Base-by-base conservation (phyloP, 495 filamentous ascomycete genomes). In the Trichoderma orchidacearum region DNA sequence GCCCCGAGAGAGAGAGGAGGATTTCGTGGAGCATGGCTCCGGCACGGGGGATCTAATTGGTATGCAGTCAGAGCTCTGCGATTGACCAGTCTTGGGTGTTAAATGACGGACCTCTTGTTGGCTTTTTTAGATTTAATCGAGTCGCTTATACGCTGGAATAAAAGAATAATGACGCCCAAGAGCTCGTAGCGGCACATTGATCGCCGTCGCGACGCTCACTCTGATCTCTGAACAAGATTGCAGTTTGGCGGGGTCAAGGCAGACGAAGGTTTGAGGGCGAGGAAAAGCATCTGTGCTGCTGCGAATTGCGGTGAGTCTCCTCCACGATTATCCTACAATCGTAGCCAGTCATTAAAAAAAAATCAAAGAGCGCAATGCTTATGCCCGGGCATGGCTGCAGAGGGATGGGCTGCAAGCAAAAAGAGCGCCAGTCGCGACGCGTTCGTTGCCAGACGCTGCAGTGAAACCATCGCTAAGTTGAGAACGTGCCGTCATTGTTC, bases 11-110 rank as follows among this genome's bases (percentile, higher is more conserved):
- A 65, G 88, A 88, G 66, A 98, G 85, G 62, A 98, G 80, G 70
- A 98, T 85, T 73, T 98, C 93, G 76, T 97, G 92, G 65, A 97
- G 85, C 92, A 97, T 97, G 70, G 77, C 61, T 30, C 32, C 56
- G 27, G 38, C 54, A 32, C 41, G 54, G 51, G 12, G 21, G 41
- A 48, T 48, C 21, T 48, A 58, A 55, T 50, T 54, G 57, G 34
- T 48, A 34, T 32, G 53, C 53, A 54, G 60, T 58, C 51, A 41
- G 13, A 25, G 50, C 11, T 45, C 21, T 23, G 53, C 18, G 41
- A 31, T 34, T 5, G 45, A 17, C 15, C 21, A 17, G 27, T 18
- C 12, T 29, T 29, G 51, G 34, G 45, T 12, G 5, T 30, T n/a
- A 30, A 25, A 17, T 38, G 32, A 53, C 35, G 56, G 38, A 59